These are phyloP conservation scores for Penicillium turbatum DNA, from an alignment of 495 filamentous ascomycete species.

Conservation along the genomic window DNA sequence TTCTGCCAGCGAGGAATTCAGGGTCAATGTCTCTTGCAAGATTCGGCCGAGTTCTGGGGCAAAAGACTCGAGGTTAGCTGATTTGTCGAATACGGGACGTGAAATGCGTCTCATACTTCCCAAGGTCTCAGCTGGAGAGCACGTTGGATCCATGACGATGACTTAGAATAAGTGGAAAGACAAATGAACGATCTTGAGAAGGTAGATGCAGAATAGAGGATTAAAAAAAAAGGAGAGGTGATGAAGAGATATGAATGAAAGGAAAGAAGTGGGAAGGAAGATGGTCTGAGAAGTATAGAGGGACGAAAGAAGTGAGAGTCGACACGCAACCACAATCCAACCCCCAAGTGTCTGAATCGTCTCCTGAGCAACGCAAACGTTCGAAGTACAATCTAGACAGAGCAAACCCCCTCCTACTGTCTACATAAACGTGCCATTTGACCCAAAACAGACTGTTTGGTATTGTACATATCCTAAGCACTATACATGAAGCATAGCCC, in stretches of 20 bases:
- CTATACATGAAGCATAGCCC: constrained; percentile 4
- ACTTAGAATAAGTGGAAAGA: not conserved
- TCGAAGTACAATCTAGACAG: constrained; percentile 7
- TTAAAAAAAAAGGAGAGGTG: not conserved
- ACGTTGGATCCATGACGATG: not conserved
- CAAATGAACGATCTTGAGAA: not conserved
- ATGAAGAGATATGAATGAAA: not conserved
- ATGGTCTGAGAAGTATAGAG: not conserved
- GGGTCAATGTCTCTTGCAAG: not conserved
- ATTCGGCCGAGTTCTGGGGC: not conserved
- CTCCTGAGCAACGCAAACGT: not conserved
- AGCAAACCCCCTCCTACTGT: not conserved
- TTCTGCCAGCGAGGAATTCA: not conserved
- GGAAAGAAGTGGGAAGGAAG: not conserved
- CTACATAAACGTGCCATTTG: not conserved
- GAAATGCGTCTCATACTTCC: not conserved
- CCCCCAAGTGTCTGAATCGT: not conserved
- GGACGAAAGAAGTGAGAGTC: not conserved
- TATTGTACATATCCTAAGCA: not conserved
- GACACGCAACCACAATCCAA: not conserved
- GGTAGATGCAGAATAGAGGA: not conserved
- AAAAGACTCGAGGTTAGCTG: not conserved
- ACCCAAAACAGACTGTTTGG: constrained; percentile 3
- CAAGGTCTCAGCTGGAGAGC: not conserved
- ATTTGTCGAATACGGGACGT: not conserved